Percentiles rank a stretch among this genome's conserved stretches.
These are phyloP conservation scores for Colletotrichum sp. DNA, from an alignment of 2,329 filamentous ascomycete genomes.

Conservation along the genomic window DNA sequence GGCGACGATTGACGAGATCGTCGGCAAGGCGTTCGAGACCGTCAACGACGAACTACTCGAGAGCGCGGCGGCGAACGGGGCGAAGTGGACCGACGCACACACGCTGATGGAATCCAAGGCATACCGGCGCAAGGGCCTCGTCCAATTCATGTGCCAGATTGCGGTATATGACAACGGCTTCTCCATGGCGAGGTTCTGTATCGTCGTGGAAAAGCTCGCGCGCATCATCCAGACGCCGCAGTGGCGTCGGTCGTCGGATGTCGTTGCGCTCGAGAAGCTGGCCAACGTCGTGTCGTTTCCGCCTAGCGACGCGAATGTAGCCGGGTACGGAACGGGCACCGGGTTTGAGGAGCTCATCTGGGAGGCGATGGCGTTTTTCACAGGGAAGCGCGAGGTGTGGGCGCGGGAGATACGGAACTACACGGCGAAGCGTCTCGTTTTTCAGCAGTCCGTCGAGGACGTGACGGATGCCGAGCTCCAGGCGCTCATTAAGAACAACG, in stretches of 20 bases:
- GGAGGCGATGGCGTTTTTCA: not conserved
- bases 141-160: conserved; percentile 6
- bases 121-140: not conserved
- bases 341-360: not conserved
- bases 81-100: not conserved
- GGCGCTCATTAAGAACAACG: not conserved
- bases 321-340: not conserved
- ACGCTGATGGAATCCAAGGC: not conserved
- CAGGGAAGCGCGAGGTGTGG: not conserved
- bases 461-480: not conserved
- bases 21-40: not conserved
- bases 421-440: not conserved
- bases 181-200: not conserved
- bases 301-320: not conserved
- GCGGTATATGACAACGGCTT: conserved; percentile 8
- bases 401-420: not conserved
- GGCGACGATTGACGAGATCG: not conserved
- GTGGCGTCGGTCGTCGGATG: not conserved
- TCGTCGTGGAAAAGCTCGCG: not conserved
- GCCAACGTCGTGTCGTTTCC: not conserved
- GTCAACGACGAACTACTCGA: not conserved
- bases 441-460: not conserved
- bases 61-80: not conserved
- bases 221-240: not conserved
- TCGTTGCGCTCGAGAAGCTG: not conserved